Conservation (phyloP, 2,329 filamentous ascomycete species). For the Fusarium palustre region DNA sequence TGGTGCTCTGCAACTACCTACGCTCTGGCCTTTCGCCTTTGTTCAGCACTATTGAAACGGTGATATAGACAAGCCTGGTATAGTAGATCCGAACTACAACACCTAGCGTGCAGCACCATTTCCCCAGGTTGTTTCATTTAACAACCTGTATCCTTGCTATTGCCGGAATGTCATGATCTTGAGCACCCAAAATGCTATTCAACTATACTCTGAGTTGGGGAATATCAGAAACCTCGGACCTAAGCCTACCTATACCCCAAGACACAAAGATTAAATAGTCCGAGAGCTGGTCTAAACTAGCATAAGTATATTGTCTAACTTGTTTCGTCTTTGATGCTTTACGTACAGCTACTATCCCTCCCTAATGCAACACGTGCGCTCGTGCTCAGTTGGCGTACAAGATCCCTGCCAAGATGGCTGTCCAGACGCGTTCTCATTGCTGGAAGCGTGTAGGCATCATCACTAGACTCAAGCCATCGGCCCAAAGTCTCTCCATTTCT, state of each 20-base stretch:
- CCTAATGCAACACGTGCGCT: conserved; percentile 29
- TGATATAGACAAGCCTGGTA: conserved; percentile 27
- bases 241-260: neutral
- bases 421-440: conserved; percentile 38
- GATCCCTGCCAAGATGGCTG: conserved; percentile 23
- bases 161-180: neutral
- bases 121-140: neutral
- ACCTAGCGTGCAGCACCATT: neutral
- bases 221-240: neutral
- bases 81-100: conserved; percentile 12
- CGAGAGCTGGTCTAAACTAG: neutral
- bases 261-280: neutral
- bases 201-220: neutral
- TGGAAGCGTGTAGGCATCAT: conserved; percentile 34
- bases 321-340: neutral
- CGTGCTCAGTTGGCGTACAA: conserved; percentile 35
- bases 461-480: conserved; percentile 39
- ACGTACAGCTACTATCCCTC: neutral
- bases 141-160: conserved; percentile 5
- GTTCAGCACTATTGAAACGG: neutral
- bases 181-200: conserved; percentile 20
- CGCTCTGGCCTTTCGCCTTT: neutral
- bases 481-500: conserved; percentile 29
- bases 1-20: neutral
- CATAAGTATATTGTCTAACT: neutral